phyloP scores from a whole-genome alignment of 148 eudicot genomes.

The Mesembryanthemum crystallinum region DNA sequence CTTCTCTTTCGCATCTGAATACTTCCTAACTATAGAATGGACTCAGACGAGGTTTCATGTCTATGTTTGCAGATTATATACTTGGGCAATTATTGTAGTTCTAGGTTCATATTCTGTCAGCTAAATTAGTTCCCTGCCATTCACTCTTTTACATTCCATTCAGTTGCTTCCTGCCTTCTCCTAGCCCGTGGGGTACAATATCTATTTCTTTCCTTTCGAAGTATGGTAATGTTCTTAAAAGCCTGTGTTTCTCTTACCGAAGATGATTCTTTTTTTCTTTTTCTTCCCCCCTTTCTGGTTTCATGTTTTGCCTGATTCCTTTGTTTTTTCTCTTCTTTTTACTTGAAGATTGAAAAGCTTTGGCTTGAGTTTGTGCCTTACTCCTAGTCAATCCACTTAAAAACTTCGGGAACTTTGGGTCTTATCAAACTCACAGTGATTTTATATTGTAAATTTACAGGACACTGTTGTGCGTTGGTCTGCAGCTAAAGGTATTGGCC shows the following conservation, averaged over 20 bases:
- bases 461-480: conserved; percentile 99
- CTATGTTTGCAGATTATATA: background rate
- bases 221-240: background rate
- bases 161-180: too few relatives aligned
- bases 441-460: conserved; percentile 35
- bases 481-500: conserved; percentile 99
- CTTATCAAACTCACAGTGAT: conserved; percentile 6
- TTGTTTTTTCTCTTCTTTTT: background rate
- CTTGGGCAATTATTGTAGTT: background rate
- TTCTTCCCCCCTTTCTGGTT: background rate
- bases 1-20: too few relatives aligned
- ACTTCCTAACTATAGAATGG: background rate
- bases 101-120: too few relatives aligned
- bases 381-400: background rate
- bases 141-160: too few relatives aligned
- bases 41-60: background rate
- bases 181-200: too few relatives aligned
- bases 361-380: background rate
- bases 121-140: too few relatives aligned
- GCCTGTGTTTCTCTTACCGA: background rate
- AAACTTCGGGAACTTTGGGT: background rate
- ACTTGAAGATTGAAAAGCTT: background rate
- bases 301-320: background rate
- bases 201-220: too few relatives aligned
- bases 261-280: too few relatives aligned